Conservation (phyloP, 768 basidiomycete species). For the Psilocybe subaeruginosa region DNA sequence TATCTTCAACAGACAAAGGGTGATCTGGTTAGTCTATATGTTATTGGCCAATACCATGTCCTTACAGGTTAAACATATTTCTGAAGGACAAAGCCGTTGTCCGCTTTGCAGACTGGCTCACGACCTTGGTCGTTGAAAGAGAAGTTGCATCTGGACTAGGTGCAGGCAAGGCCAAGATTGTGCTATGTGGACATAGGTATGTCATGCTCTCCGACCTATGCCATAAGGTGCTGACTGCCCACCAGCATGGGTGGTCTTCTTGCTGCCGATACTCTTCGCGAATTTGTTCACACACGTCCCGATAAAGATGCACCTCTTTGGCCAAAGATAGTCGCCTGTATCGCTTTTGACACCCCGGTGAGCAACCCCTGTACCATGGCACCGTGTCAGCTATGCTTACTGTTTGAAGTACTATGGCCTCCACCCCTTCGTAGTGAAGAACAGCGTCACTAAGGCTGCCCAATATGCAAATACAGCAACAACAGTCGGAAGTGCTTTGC, state of each 20-base stretch:
- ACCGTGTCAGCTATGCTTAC: constrained; percentile 1
- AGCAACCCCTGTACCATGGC: constrained; percentile 22
- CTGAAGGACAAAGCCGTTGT: constrained; percentile 76
- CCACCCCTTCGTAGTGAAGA: constrained; percentile 85
- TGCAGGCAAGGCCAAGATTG: constrained; percentile 79
- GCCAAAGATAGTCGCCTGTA: constrained; percentile 84
- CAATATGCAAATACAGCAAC: constrained; percentile 70
- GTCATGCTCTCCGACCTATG: constrained; percentile 12
- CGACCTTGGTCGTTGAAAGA: constrained; percentile 82
- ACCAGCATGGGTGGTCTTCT: constrained; percentile 91
- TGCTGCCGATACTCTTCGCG: constrained; percentile 80
- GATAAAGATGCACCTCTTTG: constrained; percentile 73
- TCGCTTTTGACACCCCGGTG: constrained; percentile 93
- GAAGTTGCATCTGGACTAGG: constrained; percentile 79
- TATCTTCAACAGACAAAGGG: constrained; percentile 73
- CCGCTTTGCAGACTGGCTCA: constrained; percentile 91
- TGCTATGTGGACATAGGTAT: constrained; percentile 89
- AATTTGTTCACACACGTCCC: constrained; percentile 69
- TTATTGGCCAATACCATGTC: neutral
- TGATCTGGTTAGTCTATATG: constrained; percentile 63
- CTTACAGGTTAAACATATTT: constrained; percentile 3
- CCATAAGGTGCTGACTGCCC: neutral
- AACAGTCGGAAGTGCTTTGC: constrained; percentile 61
- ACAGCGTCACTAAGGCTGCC: constrained; percentile 74
- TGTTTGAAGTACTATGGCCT: constrained; percentile 77